Conservation (phyloP, 2,329 filamentous ascomycete species). For the Calonectria montana region DNA sequence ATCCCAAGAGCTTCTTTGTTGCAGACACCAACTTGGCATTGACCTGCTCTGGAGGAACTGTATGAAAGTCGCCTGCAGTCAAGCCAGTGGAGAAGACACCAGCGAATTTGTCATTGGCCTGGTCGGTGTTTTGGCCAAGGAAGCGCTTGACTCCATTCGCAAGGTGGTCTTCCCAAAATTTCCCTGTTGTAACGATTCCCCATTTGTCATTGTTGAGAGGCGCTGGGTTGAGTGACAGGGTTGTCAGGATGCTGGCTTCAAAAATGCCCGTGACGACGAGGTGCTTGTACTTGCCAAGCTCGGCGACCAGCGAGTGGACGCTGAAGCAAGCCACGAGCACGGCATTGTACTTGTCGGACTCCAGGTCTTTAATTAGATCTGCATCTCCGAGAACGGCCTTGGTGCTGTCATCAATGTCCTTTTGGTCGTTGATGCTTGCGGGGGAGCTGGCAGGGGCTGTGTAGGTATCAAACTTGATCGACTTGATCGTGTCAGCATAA, state of each 20-base stretch:
- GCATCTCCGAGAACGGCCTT: conserved; percentile 70
- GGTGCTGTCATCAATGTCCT: conserved; percentile 74
- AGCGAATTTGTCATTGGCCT: conserved; percentile 68
- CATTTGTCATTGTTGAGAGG: conserved; percentile 62
- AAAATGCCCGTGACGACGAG: conserved; percentile 75
- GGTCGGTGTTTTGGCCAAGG: conserved; percentile 62
- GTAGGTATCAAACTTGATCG: conserved; percentile 68
- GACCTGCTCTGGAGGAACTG: conserved; percentile 73
- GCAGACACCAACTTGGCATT: conserved; percentile 74
- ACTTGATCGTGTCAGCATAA: conserved; percentile 42
- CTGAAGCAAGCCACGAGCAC: conserved; percentile 92
- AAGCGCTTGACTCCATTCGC: conserved; percentile 72
- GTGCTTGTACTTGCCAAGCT: conserved; percentile 57
- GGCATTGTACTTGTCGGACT: conserved; percentile 70
- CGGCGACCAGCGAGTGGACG: conserved; percentile 79
- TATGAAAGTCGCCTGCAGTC: conserved; percentile 83
- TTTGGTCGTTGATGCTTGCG: conserved; percentile 80
- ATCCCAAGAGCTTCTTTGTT: conserved; percentile 71
- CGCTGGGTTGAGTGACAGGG: conserved; percentile 61
- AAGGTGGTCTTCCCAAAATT: conserved; percentile 83
- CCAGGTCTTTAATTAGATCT: conserved; percentile 45
- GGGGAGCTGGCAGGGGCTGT: conserved; percentile 73
- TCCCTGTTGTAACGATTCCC: conserved; percentile 90
- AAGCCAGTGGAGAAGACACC: conserved; percentile 87
- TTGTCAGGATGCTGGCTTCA: conserved; percentile 79